Conservation (phyloP, 805 yeast species). For the Saccharomycopsis sp. region DNA sequence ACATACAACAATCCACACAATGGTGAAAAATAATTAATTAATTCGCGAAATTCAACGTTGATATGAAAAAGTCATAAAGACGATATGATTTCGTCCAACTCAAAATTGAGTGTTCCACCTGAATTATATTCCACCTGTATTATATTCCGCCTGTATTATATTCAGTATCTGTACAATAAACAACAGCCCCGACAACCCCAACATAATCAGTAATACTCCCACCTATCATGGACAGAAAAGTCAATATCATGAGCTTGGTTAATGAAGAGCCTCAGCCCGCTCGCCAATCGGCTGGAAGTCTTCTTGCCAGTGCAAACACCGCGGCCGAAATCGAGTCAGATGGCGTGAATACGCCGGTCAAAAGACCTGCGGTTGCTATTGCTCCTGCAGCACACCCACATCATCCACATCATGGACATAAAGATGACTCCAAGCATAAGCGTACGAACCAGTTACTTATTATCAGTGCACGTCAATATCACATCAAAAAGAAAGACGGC, state of each 20-base stretch:
- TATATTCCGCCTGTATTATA: no score
- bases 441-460: slow-evolving; percentile 18
- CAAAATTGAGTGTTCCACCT: no score
- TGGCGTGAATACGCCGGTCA: neutral
- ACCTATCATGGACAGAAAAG: neutral
- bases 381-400: neutral
- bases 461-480: slow-evolving; percentile 37
- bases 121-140: no score
- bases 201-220: neutral
- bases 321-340: neutral
- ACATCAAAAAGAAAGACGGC: slow-evolving; percentile 84
- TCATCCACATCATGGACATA: neutral
- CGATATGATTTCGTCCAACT: no score
- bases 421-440: slow-evolving; percentile 6
- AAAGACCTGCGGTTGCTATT: neutral
- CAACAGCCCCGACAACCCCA: no score
- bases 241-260: neutral
- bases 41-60: no score
- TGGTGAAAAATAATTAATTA: no score
- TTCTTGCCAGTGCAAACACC: neutral
- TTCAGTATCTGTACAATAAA: no score
- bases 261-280: neutral
- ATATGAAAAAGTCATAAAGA: no score
- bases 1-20: no score
- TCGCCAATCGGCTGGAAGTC: neutral